phyloP scores from a whole-genome alignment of 495 filamentous ascomycete species.

The Aspergillus sclerotioniger region DNA sequence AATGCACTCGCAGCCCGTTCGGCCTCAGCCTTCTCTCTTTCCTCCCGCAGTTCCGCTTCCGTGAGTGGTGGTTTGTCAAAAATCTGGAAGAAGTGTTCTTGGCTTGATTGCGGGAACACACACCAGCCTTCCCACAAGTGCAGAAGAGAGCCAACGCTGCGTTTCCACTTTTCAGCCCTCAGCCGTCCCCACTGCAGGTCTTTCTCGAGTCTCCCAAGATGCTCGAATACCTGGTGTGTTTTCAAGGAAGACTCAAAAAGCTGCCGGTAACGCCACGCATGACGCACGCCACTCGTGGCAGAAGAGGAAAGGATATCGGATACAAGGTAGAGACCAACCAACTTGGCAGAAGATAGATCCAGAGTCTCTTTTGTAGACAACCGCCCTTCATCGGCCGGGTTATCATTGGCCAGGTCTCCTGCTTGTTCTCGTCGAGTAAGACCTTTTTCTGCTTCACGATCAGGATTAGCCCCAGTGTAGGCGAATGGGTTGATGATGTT shows the following conservation, averaged over 20 bases:
- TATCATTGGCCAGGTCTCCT: constrained; percentile 28
- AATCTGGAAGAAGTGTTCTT: constrained; percentile 66
- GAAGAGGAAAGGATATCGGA: constrained; percentile 87
- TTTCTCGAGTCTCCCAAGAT: constrained; percentile 74
- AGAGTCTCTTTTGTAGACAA: constrained; percentile 40
- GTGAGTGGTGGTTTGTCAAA: constrained; percentile 74
- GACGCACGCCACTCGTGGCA: constrained; percentile 75
- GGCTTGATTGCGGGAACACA: constrained; percentile 74
- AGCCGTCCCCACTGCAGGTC: constrained; percentile 79
- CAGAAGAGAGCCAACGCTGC: constrained; percentile 70
- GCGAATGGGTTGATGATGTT: constrained; percentile 74
- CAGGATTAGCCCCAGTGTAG: constrained; percentile 59
- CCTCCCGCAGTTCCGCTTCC: constrained; percentile 47
- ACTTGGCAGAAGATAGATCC: constrained; percentile 70
- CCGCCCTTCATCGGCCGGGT: constrained; percentile 24
- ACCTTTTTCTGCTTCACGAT: constrained; percentile 42
- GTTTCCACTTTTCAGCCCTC: constrained; percentile 86
- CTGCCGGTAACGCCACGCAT: constrained; percentile 88
- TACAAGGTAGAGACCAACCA: constrained; percentile 82
- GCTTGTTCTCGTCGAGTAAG: constrained; percentile 38
- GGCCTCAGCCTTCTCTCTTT: constrained; percentile 47
- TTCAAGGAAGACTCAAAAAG: constrained; percentile 77
- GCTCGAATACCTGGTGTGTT: constrained; percentile 70
- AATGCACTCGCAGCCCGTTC: constrained; percentile 37
- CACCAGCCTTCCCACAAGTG: constrained; percentile 87